Base-by-base conservation (phyloP, 2,329 filamentous ascomycete genomes). In the Byssochlamys sp. region DNA sequence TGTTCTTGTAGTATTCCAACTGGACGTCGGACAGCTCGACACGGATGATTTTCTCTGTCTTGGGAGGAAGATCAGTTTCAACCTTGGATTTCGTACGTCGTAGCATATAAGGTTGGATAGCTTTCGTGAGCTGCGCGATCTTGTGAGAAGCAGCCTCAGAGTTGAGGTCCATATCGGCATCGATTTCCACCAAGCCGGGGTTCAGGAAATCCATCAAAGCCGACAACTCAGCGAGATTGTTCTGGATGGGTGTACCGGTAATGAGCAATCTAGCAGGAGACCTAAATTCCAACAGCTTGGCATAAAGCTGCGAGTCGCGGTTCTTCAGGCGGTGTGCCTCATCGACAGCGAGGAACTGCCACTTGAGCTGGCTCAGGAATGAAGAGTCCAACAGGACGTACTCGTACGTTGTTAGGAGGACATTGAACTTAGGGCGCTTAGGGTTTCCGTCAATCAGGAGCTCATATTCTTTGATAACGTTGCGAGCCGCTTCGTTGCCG, bases 1-100 rank as follows among this genome's bases (percentile, higher is more conserved):
- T 97, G 69, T 97, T 97, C 76, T 97, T 97, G 79, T 99, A 99
- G 73, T 96, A 97, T 62, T 99, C 92, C 9, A 97, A 80, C 70
- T 99, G 94, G 28, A 97, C 87, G 73, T 99, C 94, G 0, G 94
- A 95, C 54, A 99, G 80, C 73, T 97, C 94, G 48, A 99, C 94
- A 57, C 95, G 90, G 70, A 99, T 95, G 63, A 99, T 99, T 78
- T 97, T 99, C 72, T 99, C 94, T 0, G 90, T 96, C 78, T 99
- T 99, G 0, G 92, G 91, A 11, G 94, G 94, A 27, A 99, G 78
- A 65, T 99, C 94, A 25, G 91, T 95, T 72, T 97, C 94, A 6
- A 99, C 95, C 57, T 94, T 96, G 69, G 96, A 90, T 74, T 99
- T 99, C 19, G 94, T 97, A 55, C 94, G 88, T 45, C 94, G 90